Evolutionary conservation across 768 basidiomycete genomes (phyloP).

Genomic region (Rhodotorula babjevae): DNA sequence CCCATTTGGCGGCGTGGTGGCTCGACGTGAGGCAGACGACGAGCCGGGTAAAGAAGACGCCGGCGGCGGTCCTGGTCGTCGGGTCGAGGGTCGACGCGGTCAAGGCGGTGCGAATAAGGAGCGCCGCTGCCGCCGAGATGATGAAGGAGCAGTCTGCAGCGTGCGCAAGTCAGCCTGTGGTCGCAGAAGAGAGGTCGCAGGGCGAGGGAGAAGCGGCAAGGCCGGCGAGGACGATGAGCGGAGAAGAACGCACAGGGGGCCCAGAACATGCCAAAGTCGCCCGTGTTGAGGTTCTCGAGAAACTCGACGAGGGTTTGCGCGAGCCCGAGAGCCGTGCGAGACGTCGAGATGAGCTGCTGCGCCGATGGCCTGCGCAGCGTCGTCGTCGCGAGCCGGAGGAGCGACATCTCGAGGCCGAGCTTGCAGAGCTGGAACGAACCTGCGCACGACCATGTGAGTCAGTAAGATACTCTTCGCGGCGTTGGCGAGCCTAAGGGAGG

Average conservation of each 20-base stretch:
- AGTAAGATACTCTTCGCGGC: neutral
- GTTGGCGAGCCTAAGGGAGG: too few relatives aligned
- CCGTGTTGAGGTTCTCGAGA: neutral
- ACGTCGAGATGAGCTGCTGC: neutral
- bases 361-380: neutral
- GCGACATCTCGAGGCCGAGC: neutral
- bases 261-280: neutral
- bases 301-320: constrained; percentile 4
- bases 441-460: neutral
- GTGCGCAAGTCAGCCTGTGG: too few relatives aligned
- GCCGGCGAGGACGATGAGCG: neutral
- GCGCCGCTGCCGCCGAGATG: neutral
- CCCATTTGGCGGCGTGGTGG: constrained; percentile 26
- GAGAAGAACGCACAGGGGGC: neutral
- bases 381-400: neutral
- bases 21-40: constrained; percentile 30
- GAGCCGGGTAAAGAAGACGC: constrained; percentile 27
- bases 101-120: constrained; percentile 4
- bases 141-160: constrained; percentile 15
- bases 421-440: constrained; percentile 16
- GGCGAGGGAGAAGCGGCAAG: too few relatives aligned
- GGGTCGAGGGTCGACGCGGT: neutral
- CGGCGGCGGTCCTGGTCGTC: constrained; percentile 9
- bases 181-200: too few relatives aligned
- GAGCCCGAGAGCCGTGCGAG: neutral